Base-by-base conservation (phyloP, 352 stramenopile genomes). In the Pythium chondricola region DNA sequence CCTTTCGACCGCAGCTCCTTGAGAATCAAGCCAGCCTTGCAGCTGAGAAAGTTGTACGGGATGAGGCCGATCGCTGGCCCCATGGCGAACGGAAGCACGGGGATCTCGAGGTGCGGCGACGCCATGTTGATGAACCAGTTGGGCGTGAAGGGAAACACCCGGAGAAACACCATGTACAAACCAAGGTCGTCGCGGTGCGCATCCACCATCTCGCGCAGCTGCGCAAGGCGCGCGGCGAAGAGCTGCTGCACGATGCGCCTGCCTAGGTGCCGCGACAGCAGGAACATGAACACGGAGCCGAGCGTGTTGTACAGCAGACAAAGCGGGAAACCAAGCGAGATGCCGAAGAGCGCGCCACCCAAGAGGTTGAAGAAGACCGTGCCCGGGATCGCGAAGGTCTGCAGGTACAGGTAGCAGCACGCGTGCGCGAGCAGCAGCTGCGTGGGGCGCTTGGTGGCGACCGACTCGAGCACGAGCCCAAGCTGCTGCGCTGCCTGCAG, bases 91-190 rank as follows among this genome's bases (percentile, higher is more conserved):
- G 78, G 68, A 11, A 53, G 17, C 29, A 91, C 26, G 22, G 79
- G 74, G 48, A 91, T 88, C 20, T 69, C 60, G 39, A 91, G 48
- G 35, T 91, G 79, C 29, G 79, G 76, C 29, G 79, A 84, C 50
- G 79, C 78, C 62, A 91, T 61, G 69, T 91, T 91, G 66, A 91
- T 85, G 44, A 91, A 91, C 79, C 79, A 91, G 53, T 91, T 91
- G 55, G 79, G 79, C 16, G 79, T 86, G 58, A 91, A 88, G 24
- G 79, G 79, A 52, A 91, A 91, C 4, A 91, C 74, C 25, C 80
- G 74, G 43, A 91, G 45, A 55, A 88, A 91, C 20, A 88, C 61
- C 70, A 88, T 87, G 61, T 91, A 91, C n/a, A 88, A 60, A 52
- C 65, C 71, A 46, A 91, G 69, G 53, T 91, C 76, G 52, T 85